These are phyloP conservation scores for Arthrinium puccinioides DNA, from an alignment of 2,329 filamentous ascomycete species.

Conservation along the genomic window DNA sequence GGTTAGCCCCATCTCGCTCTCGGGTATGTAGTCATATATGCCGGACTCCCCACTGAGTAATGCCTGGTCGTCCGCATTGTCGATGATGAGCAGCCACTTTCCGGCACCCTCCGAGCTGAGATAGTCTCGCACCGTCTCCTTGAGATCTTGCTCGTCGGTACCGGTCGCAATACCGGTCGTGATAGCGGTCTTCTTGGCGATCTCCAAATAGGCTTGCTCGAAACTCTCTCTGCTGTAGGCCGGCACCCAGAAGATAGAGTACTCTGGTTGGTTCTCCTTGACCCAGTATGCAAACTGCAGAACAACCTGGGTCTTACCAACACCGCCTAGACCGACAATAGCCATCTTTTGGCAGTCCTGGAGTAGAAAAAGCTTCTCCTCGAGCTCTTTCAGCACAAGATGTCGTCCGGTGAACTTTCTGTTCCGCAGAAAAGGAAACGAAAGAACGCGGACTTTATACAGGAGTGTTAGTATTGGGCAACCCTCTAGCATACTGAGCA, in stretches of 20 bases:
- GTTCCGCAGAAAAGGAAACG: not conserved
- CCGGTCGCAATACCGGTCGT: slow-evolving; percentile 31
- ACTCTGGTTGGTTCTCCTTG: slow-evolving; percentile 23
- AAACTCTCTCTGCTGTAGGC: slow-evolving; percentile 29
- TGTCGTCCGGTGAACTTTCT: slow-evolving; percentile 17
- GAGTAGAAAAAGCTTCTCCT: slow-evolving; percentile 16
- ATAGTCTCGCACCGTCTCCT: slow-evolving; percentile 46
- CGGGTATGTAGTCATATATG: not conserved
- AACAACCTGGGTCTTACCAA: slow-evolving; percentile 32
- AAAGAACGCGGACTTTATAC: not conserved
- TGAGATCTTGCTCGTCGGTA: slow-evolving; percentile 45
- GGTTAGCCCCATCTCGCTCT: slow-evolving; percentile 6
- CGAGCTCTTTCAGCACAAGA: slow-evolving; percentile 13
- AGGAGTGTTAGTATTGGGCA: too few species aligned
- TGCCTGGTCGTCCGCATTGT: slow-evolving; percentile 33
- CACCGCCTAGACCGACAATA: slow-evolving; percentile 29
- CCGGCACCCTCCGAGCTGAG: slow-evolving; percentile 19
- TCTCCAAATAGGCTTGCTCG: slow-evolving; percentile 27
- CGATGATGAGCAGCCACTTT: slow-evolving; percentile 33
- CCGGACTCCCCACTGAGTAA: slow-evolving; percentile 12
- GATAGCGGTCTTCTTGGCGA: slow-evolving; percentile 23
- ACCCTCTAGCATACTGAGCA: too few species aligned
- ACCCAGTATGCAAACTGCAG: slow-evolving; percentile 31
- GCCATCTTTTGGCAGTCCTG: slow-evolving; percentile 15
- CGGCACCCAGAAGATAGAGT: slow-evolving; percentile 36